Evolutionary conservation across 495 filamentous ascomycete species (phyloP), one percentile per base, ranked within the genome.

Genomic region (Aspergillus baeticus): DNA sequence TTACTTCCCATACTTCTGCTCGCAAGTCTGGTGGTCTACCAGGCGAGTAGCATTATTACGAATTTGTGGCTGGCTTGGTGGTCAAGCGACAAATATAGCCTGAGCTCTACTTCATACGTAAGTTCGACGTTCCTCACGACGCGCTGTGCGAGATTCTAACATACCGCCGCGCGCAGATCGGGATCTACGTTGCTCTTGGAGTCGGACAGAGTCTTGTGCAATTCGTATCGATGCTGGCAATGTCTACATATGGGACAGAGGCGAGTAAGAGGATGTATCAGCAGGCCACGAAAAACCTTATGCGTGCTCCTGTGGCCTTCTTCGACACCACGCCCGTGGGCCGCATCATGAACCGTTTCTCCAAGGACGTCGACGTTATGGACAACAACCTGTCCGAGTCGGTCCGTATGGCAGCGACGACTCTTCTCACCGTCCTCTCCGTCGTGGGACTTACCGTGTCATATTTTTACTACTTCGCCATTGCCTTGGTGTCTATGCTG

Each of bases 271-370:
- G 86, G 87, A 77, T 57, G 85, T 67, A 50, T 51, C 26, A 41
- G 42, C 31, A 15, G 23, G 22, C 49, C 56, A 51, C 29, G 46
- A 59, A 44, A 20, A 23, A 20, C 3, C 97, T 98, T 61, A 97
- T 98, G 77, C 84, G 93, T 64, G 92, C 91, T n/a, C 94, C 94
- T 22, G 98, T 98, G 94, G 91, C 82, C 61, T 98, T 98, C 73
- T 98, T 98, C 63, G 94, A 98, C 69, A 96, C 93, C 8, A 98
- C 94, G 3, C 94, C 94, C 15, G 89, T 91, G 51, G 94, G 94
- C n/a, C 85, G 94, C 18, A 97, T 98, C 62, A 77, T 98, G 36
- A 98, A 98, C 66, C 82, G 94, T 37, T 98, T 98, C 69, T 97
- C 93, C 5, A 95, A 87, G 89, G 44, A 48, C n/a, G 22, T 33